phyloP scores from a whole-genome alignment of 768 basidiomycete species.

The Tylopilus plumbeoviolaceoides region DNA sequence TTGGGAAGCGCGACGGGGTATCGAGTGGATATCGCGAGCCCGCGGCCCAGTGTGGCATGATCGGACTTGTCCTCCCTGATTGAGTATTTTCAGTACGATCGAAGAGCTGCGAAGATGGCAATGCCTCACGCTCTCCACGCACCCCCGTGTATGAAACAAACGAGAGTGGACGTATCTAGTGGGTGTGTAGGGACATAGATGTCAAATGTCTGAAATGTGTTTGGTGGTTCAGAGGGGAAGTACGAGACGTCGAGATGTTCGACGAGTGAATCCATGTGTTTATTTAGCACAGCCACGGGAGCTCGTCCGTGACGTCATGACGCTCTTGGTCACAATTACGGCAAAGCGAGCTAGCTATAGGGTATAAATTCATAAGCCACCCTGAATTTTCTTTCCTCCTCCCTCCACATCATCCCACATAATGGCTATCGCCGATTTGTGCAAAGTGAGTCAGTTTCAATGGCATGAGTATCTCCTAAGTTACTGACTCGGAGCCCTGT shows the following conservation, averaged over 20 bases:
- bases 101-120: not conserved
- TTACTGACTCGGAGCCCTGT: not conserved
- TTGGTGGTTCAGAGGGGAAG: constrained; percentile 16
- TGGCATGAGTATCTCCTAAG: not conserved
- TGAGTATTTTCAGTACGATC: constrained; percentile 1
- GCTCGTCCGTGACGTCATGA: constrained; percentile 27
- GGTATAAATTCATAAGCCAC: constrained; percentile 14
- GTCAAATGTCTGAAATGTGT: constrained; percentile 50
- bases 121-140: constrained; percentile 72
- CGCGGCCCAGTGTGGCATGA: constrained; percentile 50
- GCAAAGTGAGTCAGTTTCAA: constrained; percentile 56
- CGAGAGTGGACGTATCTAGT: constrained; percentile 34
- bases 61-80: constrained; percentile 70
- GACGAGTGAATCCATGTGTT: constrained; percentile 9
- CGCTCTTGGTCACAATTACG: not conserved
- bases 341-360: not conserved
- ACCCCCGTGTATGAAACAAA: constrained; percentile 80
- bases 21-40: constrained; percentile 45
- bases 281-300: constrained; percentile 12
- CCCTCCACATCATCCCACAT: constrained; percentile 9
- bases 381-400: not conserved
- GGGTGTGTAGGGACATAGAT: constrained; percentile 38
- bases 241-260: constrained; percentile 35
- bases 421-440: constrained; percentile 77
- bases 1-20: constrained; percentile 70